phyloP scores from a whole-genome alignment of 495 filamentous ascomycete species.

The Aspergillus cristatus region DNA sequence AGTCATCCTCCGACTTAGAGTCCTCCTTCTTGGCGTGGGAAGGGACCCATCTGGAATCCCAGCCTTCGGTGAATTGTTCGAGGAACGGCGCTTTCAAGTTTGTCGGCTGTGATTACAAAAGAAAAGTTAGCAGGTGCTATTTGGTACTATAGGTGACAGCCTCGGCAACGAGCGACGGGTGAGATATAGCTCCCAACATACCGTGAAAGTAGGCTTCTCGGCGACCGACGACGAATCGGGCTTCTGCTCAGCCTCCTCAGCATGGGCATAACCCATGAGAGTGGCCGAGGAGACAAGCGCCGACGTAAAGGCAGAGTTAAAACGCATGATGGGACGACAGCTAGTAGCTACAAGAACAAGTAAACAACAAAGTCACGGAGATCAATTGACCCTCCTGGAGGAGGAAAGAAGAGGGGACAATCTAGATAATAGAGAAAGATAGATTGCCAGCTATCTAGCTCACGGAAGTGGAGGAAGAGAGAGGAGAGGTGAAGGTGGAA shows the following conservation, averaged over 20 bases:
- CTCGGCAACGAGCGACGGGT: slow-evolving; percentile 5
- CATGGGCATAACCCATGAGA: slow-evolving; percentile 61
- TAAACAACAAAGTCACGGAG: slow-evolving; percentile 18
- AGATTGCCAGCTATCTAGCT: not conserved
- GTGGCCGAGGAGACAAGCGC: slow-evolving; percentile 59
- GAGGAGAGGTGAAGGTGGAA: slow-evolving; percentile 13
- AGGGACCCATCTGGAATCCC: slow-evolving; percentile 84
- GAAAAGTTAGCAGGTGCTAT: slow-evolving; percentile 14
- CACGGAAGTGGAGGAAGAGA: slow-evolving; percentile 15
- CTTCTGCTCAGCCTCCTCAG: slow-evolving; percentile 59
- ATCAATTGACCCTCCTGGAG: slow-evolving; percentile 18
- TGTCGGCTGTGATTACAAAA: slow-evolving; percentile 53
- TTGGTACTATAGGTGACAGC: slow-evolving; percentile 2
- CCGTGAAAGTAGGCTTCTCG: slow-evolving; percentile 79
- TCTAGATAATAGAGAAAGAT: not conserved
- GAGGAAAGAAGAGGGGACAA: slow-evolving; percentile 19
- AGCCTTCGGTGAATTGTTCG: slow-evolving; percentile 96
- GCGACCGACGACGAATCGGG: slow-evolving; percentile 46
- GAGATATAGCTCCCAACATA: slow-evolving; percentile 37
- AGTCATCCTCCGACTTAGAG: slow-evolving; percentile 80
- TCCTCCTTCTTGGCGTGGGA: slow-evolving; percentile 96
- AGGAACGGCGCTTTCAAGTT: slow-evolving; percentile 86
- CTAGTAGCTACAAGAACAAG: slow-evolving; percentile 12
- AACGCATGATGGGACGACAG: slow-evolving; percentile 57
- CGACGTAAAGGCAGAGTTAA: slow-evolving; percentile 58